Evolutionary conservation across 768 basidiomycete genomes (phyloP).

Genomic region (Psilocybe cyanescens): DNA sequence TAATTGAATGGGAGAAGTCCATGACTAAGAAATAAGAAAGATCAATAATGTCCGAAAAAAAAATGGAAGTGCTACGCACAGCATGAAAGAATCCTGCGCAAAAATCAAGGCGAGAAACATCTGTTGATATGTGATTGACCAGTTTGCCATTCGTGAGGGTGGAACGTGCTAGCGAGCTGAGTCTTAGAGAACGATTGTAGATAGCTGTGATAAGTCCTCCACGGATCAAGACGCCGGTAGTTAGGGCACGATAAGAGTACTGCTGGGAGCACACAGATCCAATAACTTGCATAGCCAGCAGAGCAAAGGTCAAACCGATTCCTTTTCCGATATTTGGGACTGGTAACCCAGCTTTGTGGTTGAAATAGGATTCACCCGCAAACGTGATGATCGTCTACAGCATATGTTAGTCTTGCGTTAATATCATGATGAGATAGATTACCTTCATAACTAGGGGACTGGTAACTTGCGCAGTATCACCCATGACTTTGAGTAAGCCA

Average conservation of each 20-base stretch:
- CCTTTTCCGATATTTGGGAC: conserved; percentile 54
- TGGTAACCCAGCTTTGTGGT: conserved; percentile 35
- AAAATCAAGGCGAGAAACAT: conserved; percentile 35
- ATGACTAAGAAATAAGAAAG: conserved; percentile 40
- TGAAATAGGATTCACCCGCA: conserved; percentile 59
- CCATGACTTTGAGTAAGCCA: conserved; percentile 60
- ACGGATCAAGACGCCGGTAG: conserved; percentile 80
- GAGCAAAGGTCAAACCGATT: conserved; percentile 71
- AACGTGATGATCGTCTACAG: conserved; percentile 71
- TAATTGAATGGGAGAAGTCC: conserved; percentile 78
- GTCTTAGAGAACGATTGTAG: conserved; percentile 74
- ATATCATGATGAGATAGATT: conserved; percentile 9
- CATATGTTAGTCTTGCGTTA: background rate
- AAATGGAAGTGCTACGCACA: background rate
- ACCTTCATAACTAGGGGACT: conserved; percentile 83
- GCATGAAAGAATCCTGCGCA: conserved; percentile 1
- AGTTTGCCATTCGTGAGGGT: conserved; percentile 87
- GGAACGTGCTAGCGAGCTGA: conserved; percentile 78
- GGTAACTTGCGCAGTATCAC: conserved; percentile 74
- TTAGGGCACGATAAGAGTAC: conserved; percentile 76
- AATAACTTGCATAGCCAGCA: conserved; percentile 70
- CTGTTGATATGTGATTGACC: conserved; percentile 91
- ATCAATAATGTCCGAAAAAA: background rate
- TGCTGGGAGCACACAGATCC: conserved; percentile 73
- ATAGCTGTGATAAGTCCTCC: conserved; percentile 87